phyloP scores from a whole-genome alignment of 306 rosid genomes.

The Benincasa hispida region DNA sequence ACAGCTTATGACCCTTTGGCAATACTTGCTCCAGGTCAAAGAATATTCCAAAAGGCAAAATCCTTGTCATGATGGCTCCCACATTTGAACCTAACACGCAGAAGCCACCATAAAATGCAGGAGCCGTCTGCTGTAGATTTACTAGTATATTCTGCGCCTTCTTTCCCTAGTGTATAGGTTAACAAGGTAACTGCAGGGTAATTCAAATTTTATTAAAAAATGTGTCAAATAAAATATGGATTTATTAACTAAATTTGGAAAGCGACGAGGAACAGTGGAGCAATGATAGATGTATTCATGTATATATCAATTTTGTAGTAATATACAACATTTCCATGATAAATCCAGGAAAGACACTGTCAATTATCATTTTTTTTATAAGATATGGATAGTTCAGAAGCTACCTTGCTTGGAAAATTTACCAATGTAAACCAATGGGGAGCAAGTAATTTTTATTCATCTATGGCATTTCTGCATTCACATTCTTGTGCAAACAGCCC shows the following conservation, averaged over 20 bases:
- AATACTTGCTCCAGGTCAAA: slow-evolving; percentile 78
- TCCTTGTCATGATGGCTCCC: slow-evolving; percentile 28
- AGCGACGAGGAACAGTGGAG: neutral
- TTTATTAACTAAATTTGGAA: neutral
- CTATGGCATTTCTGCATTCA: neutral
- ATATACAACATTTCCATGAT: neutral
- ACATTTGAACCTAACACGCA: slow-evolving; percentile 1
- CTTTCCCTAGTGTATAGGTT: slow-evolving; percentile 2
- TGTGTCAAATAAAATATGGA: slow-evolving; percentile 2
- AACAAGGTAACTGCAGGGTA: slow-evolving; percentile 14
- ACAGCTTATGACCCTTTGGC: slow-evolving; percentile 76
- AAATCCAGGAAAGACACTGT: neutral
- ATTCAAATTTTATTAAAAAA: slow-evolving; percentile 8
- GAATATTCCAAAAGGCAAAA: slow-evolving; percentile 65
- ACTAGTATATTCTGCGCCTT: slow-evolving; percentile 3
- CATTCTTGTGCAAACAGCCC: neutral
- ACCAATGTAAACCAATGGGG: neutral
- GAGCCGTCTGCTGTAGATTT: slow-evolving; percentile 12
- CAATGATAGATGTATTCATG: neutral
- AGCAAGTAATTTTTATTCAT: neutral
- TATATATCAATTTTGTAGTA: slow-evolving; percentile 5
- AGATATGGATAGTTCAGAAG: neutral
- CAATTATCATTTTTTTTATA: neutral
- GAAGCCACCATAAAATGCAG: slow-evolving; percentile 15
- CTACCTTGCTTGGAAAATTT: neutral